These are phyloP conservation scores for Fusarium sp. DNA, from an alignment of 2,329 filamentous ascomycete genomes.

Conservation along the genomic window DNA sequence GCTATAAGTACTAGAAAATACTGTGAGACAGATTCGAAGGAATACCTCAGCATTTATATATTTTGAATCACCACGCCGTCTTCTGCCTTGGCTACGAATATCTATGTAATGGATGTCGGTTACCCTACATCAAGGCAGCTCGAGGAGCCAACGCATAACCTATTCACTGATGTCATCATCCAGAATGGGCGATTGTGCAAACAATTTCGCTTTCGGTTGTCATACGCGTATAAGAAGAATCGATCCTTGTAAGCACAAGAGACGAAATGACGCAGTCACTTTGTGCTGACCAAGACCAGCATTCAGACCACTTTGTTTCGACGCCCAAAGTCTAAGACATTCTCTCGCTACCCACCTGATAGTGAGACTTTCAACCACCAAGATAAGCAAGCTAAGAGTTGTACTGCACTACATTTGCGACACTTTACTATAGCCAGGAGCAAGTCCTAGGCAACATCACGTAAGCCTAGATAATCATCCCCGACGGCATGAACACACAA, in stretches of 20 bases:
- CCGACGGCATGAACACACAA: background rate
- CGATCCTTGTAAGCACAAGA: background rate
- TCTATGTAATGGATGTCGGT: background rate
- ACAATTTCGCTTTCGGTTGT: background rate
- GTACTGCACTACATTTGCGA: background rate
- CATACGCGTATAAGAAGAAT: background rate
- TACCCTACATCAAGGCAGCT: background rate
- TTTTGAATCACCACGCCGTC: background rate
- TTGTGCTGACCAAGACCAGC: background rate
- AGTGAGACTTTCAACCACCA: background rate
- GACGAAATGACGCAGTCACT: background rate
- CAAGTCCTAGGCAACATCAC: background rate
- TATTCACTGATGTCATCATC: background rate
- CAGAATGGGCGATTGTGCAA: background rate
- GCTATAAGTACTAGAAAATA: background rate
- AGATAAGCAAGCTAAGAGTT: background rate
- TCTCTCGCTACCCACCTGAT: background rate
- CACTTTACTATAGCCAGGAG: background rate
- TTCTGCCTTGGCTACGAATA: background rate
- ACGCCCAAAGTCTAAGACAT: background rate
- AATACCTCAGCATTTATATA: background rate
- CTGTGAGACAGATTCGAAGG: background rate
- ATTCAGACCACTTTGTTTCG: background rate
- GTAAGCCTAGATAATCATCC: background rate
- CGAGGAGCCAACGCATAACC: no score